Evolutionary conservation across 768 basidiomycete genomes (phyloP).

Genomic region (Boletus pseudo-olivaceus): DNA sequence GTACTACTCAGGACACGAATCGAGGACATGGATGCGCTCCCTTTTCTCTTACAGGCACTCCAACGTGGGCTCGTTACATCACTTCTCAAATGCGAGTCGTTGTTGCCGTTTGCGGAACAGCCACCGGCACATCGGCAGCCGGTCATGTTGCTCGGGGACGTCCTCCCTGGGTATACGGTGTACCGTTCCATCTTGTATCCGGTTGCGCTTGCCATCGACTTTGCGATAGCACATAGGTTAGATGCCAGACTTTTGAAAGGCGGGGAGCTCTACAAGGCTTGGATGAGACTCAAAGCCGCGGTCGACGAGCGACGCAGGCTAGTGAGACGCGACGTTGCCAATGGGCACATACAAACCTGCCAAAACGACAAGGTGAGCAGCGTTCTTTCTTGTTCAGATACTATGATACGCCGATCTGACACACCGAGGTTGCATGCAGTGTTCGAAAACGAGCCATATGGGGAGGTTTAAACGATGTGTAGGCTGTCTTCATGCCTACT

Average conservation of each 20-base stretch:
- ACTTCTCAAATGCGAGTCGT: slow-evolving; percentile 22
- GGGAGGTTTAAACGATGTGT: slow-evolving; percentile 24
- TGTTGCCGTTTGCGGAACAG: slow-evolving; percentile 19
- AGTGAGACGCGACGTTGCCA: slow-evolving; percentile 14
- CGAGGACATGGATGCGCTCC: slow-evolving; percentile 24
- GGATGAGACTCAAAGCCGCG: slow-evolving; percentile 16
- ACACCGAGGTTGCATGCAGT: slow-evolving; percentile 6
- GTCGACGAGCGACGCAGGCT: slow-evolving; percentile 20
- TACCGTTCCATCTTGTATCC: slow-evolving; percentile 24
- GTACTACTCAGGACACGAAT: slow-evolving; percentile 17
- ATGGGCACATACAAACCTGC: slow-evolving; percentile 24
- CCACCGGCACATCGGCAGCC: slow-evolving; percentile 2
- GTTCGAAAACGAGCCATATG: slow-evolving; percentile 15
- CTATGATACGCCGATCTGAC: neutral
- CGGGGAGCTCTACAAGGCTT: slow-evolving; percentile 21
- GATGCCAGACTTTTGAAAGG: slow-evolving; percentile 12
- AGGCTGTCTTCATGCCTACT: slow-evolving; percentile 30
- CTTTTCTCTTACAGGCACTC: slow-evolving; percentile 26
- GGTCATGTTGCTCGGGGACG: slow-evolving; percentile 9
- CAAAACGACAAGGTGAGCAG: slow-evolving; percentile 22
- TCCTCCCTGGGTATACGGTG: slow-evolving; percentile 24
- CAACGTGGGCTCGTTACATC: slow-evolving; percentile 18
- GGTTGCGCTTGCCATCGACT: slow-evolving; percentile 9
- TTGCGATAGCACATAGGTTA: slow-evolving; percentile 1
- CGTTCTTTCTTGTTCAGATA: neutral